Percentiles rank a stretch among this genome's conserved stretches.
Conservation (phyloP, 768 basidiomycete species). For the Scleroderma bovista region DNA sequence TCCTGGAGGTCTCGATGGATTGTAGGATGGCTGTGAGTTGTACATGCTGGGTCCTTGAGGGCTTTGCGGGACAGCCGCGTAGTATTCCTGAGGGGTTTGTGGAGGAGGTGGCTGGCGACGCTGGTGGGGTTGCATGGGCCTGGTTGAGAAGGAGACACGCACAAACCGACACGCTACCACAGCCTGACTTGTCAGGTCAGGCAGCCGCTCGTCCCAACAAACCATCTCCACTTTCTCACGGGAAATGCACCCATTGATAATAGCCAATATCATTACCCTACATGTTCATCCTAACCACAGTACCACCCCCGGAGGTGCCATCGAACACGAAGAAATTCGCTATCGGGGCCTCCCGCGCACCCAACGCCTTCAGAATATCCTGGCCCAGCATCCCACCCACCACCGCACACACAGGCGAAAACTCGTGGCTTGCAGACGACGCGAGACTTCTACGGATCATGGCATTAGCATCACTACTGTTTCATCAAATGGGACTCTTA, state of each 20-base stretch:
- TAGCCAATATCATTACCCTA: constrained; percentile 5
- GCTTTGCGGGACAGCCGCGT: constrained; percentile 55
- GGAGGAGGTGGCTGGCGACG: constrained; percentile 34
- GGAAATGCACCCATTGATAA: neutral
- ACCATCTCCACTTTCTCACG: neutral
- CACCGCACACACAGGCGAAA: constrained; percentile 91
- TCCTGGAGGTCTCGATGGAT: constrained; percentile 18
- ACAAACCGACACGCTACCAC: neutral
- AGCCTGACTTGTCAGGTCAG: neutral
- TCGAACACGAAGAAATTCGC: constrained; percentile 91
- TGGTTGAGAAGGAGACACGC: constrained; percentile 15
- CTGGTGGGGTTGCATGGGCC: constrained; percentile 27
- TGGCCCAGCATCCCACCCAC: constrained; percentile 93
- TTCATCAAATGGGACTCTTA: constrained; percentile 25
- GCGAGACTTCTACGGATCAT: neutral
- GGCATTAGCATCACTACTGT: constrained; percentile 6
- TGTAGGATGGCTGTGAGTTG: constrained; percentile 16
- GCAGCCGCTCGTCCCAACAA: too few relatives aligned
- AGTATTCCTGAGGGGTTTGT: constrained; percentile 47
- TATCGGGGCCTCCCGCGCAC: constrained; percentile 86
- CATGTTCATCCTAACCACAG: constrained; percentile 54
- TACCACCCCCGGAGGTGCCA: constrained; percentile 71
- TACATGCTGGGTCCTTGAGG: constrained; percentile 38
- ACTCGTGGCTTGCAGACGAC: constrained; percentile 79
- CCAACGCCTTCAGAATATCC: constrained; percentile 88